Conservation (phyloP, 169 alveolate genomes). For the Cryptosporidium ryanae region DNA sequence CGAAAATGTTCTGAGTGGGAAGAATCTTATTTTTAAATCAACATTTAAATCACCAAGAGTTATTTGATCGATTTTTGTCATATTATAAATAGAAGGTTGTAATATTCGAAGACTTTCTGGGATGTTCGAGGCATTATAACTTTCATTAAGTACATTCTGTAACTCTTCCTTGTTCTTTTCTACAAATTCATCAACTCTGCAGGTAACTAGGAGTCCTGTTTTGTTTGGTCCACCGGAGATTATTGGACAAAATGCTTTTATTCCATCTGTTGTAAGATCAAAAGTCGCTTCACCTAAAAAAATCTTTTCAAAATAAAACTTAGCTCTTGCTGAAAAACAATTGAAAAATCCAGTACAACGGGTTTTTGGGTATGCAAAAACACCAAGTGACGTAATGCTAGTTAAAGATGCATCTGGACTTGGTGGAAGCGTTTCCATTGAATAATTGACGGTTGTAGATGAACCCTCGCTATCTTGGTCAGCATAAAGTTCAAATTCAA, state of each 20-base stretch:
- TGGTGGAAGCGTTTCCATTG: slow-evolving; percentile 73
- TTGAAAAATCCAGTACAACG: slow-evolving; percentile 71
- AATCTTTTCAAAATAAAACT: slow-evolving; percentile 35
- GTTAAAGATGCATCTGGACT: slow-evolving; percentile 70
- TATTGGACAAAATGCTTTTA: slow-evolving; percentile 66
- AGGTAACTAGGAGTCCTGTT: slow-evolving; percentile 62
- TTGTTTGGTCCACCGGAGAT: slow-evolving; percentile 74
- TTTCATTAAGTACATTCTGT: slow-evolving; percentile 1
- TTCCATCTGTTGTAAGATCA: slow-evolving; percentile 67
- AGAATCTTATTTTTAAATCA: slow-evolving; percentile 53
- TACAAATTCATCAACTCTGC: slow-evolving; percentile 60
- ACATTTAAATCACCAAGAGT: slow-evolving; percentile 35
- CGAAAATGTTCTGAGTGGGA: slow-evolving; percentile 54
- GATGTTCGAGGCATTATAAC: not conserved
- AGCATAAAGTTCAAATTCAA: slow-evolving; percentile 64
- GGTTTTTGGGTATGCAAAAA: slow-evolving; percentile 70
- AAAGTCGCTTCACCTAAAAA: slow-evolving; percentile 71
- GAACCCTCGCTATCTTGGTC: slow-evolving; percentile 72
- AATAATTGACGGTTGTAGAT: slow-evolving; percentile 54
- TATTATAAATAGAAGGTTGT: slow-evolving; percentile 17
- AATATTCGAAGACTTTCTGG: slow-evolving; percentile 29
- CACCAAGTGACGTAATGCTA: slow-evolving; percentile 61
- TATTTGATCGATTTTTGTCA: slow-evolving; percentile 34
- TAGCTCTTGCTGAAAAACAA: slow-evolving; percentile 73
- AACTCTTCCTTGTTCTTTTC: slow-evolving; percentile 33